phyloP scores from a whole-genome alignment of 139 green algal species.

The Ettlia oleoabundans region DNA sequence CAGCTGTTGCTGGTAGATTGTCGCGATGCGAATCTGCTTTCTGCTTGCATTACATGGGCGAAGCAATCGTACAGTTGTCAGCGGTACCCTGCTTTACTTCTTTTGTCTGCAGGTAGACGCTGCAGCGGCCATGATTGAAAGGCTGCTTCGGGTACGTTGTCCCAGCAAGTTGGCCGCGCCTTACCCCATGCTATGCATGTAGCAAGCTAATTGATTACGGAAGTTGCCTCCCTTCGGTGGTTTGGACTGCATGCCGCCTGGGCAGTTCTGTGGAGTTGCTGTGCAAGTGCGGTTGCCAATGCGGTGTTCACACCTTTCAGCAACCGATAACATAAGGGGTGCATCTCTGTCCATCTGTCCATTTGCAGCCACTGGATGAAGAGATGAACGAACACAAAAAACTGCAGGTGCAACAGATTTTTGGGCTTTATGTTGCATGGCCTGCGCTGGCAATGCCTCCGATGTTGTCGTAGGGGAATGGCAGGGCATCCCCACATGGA shows the following conservation, averaged over 20 bases:
- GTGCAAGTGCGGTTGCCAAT: too few relatives aligned
- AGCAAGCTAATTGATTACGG: too few relatives aligned
- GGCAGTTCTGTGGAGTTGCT: too few relatives aligned
- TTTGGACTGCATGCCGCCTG: too few relatives aligned
- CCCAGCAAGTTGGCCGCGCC: too few relatives aligned
- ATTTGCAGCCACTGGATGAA: constrained; percentile 80
- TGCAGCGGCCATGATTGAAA: constrained; percentile 82
- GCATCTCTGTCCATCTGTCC: neutral
- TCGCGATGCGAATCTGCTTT: neutral
- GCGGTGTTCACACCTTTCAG: neutral
- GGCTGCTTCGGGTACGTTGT: constrained; percentile 66
- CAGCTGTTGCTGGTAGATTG: too few relatives aligned
- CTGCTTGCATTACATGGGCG: neutral
- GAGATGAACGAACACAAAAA: constrained; percentile 94
- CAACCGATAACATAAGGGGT: neutral
- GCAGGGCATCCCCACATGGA: too few relatives aligned
- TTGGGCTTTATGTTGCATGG: constrained; percentile 77
- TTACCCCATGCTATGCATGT: too few relatives aligned
- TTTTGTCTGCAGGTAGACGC: constrained; percentile 52
- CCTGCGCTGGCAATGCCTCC: neutral
- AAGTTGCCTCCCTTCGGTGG: too few relatives aligned
- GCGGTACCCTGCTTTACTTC: neutral
- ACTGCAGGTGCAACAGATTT: constrained; percentile 90
- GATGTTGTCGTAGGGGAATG: neutral
- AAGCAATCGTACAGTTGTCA: neutral